Base-by-base conservation (phyloP, 1,284 basidiomycete species). In the Boletus mariae region DNA sequence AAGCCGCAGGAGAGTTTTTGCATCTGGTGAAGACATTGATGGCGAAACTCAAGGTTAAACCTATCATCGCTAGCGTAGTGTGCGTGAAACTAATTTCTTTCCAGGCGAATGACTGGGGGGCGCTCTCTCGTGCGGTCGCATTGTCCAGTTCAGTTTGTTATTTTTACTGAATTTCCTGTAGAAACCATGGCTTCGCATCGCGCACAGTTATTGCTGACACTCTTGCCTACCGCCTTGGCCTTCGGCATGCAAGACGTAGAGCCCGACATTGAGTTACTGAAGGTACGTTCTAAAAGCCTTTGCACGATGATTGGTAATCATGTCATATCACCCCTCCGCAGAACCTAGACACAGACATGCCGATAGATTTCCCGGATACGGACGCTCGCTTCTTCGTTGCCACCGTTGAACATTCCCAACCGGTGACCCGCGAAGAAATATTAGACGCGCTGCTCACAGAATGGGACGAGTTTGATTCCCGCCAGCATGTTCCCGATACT, bases 1-100 rank as follows among this genome's bases (percentile, higher is more conserved):
- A 63, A 0, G 69, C 73, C 0, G 83, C 77, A 1, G 79, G 79
- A n/a, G 73, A 77, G 35, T 84, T 84, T 57, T 64, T 84, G 13
- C 75, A 78, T 34, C 77, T 75, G 0, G 65, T 84, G 59, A 84
- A 84, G 64, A 80, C 79, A 0, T 60, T 84, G 46, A 84, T 85
- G 82, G 83, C 82, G 4, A 85, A 84, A 56, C 64, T 84, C 45
- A 85, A 84, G 74, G 82, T 78, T 43, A 44, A 40, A 44, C 10
- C 43, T 26, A n/a, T 2, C 2, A 20, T 20, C 20, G 0, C 20
- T 20, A 20, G 20, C 20, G 20, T 20, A 20, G 20, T 20, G 20
- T 2, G 20, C 20, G 20, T 20, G 20, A 20, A 2, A 20, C 20
- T 20, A 20, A 20, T 20, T 20, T 2, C 2, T 20, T 20, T 20